phyloP scores from a whole-genome alignment of 192 early-diverging fungal species.

The Coemansia sp. region DNA sequence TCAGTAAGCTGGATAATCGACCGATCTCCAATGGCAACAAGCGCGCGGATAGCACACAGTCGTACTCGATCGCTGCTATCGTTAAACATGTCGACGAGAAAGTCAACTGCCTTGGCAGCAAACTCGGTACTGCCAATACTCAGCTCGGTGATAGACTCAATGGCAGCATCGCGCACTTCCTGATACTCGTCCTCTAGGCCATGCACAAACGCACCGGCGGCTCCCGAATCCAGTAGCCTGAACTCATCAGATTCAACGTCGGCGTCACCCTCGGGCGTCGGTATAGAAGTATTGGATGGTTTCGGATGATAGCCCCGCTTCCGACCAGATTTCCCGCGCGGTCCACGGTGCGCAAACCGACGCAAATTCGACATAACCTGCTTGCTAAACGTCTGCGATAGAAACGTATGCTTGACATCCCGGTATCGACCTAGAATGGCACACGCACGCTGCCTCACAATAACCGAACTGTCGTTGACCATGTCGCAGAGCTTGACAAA shows the following conservation, averaged over 20 bases:
- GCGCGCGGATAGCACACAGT: conserved; percentile 75
- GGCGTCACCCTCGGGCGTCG: conserved; percentile 69
- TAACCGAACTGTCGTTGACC: conserved; percentile 74
- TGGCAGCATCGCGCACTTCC: conserved; percentile 83
- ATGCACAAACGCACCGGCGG: conserved; percentile 94
- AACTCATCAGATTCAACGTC: conserved; percentile 73
- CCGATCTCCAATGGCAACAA: conserved; percentile 70
- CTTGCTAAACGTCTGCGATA: conserved; percentile 79
- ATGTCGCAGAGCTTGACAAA: conserved; percentile 84
- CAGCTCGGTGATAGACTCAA: conserved; percentile 83
- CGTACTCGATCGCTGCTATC: conserved; percentile 91
- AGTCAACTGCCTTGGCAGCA: conserved; percentile 74
- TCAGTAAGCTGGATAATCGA: conserved; percentile 64
- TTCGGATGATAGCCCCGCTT: conserved; percentile 22
- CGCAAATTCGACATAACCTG: conserved; percentile 75
- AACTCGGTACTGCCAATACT: conserved; percentile 73
- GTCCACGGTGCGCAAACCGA: conserved; percentile 29
- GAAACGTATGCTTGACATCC: conserved; percentile 61
- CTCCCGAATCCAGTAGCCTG: conserved; percentile 75
- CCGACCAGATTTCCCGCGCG: conserved; percentile 19
- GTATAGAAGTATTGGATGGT: conserved; percentile 50
- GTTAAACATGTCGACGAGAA: conserved; percentile 96
- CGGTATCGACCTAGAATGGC: conserved; percentile 68
- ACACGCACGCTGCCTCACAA: conserved; percentile 76
- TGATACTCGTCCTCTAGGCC: conserved; percentile 95